phyloP scores from a whole-genome alignment of 352 stramenopile genomes.

The Phytophthora syringae region DNA sequence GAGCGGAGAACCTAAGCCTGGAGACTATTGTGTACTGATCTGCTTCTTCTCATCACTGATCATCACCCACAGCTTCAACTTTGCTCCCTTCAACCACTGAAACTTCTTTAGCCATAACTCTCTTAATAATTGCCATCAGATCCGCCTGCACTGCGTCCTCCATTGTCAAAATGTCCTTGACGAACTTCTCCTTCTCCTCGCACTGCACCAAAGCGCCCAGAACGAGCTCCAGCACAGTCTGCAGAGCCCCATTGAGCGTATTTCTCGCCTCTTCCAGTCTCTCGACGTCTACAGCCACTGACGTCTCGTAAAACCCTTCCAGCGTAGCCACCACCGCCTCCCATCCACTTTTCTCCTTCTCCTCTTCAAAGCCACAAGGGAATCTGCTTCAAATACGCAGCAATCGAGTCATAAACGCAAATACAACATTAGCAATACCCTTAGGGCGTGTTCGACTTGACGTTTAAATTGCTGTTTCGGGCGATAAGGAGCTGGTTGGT shows the following conservation, averaged over 20 bases:
- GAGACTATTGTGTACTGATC: neutral
- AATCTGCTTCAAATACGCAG: too few relatives aligned
- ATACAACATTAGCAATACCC: too few relatives aligned
- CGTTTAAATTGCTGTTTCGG: too few relatives aligned
- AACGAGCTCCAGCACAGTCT: constrained; percentile 47
- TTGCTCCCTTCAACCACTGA: neutral
- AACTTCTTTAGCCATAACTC: constrained; percentile 39
- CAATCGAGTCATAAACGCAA: too few relatives aligned
- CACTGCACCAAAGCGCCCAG: constrained; percentile 65
- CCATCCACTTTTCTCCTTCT: too few relatives aligned
- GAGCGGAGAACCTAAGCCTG: constrained; percentile 32
- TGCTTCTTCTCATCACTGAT: constrained; percentile 11
- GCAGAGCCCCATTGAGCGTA: constrained; percentile 19
- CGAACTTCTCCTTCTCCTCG: constrained; percentile 57
- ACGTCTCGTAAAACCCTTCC: constrained; percentile 57
- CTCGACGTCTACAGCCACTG: constrained; percentile 25
- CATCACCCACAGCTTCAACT: neutral
- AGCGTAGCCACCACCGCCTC: constrained; percentile 6
- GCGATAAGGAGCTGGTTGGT: too few relatives aligned
- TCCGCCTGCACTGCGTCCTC: constrained; percentile 62
- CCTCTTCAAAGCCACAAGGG: too few relatives aligned
- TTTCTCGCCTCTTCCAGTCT: constrained; percentile 15
- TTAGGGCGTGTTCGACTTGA: too few relatives aligned
- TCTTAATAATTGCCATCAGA: constrained; percentile 74
- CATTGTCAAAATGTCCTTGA: constrained; percentile 74